Base-by-base conservation (phyloP, 2,329 filamentous ascomycete genomes). In the Colletotrichum sp. region DNA sequence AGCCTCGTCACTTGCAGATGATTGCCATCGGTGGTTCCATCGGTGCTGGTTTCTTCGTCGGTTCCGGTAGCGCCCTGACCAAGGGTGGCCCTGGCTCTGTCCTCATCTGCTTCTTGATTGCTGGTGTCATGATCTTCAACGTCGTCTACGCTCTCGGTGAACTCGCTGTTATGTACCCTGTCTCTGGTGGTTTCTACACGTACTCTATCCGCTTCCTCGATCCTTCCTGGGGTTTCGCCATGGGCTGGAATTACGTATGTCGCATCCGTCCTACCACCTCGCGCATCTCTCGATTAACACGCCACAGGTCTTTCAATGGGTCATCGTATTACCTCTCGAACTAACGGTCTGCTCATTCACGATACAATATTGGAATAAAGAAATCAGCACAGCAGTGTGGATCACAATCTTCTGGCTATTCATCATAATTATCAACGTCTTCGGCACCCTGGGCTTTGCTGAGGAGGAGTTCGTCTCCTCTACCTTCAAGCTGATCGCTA, bases 121-220 rank as follows among this genome's bases (percentile, higher is more conserved):
- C 91, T 77, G 91, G 91, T 82, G 74, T 90, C 79, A 91, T 92
- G 90, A 89, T 92, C 83, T 90, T 91, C 82, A 89, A 91, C 83
- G 90, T 90, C 72, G 82, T 92, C 76, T 90, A 90, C 80, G 91
- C 91, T 74, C 88, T 93, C 66, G 91, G 90, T 78, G 91, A 93
- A 80, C 83, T 93, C 67, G 90, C 91, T 73, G 88, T 92, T 79
- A 88, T 92, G 85, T 93, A 89, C 77, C 91, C 91, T 18, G 88
- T 92, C 80, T 91, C 90, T 79, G 91, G 91, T 82, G 90, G 90
- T 77, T 93, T 93, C 86, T 92, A 91, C 79, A 90, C 89, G 30
- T 92, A 91, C 83, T 90, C 89, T 32, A 86, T 87, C 71, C 90
- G 91, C 68, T 93, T 93, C 80, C 89, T 93, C 77, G 91, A 91